phyloP scores from a whole-genome alignment of 495 filamentous ascomycete genomes.

The Hyaloscypha finlandica region DNA sequence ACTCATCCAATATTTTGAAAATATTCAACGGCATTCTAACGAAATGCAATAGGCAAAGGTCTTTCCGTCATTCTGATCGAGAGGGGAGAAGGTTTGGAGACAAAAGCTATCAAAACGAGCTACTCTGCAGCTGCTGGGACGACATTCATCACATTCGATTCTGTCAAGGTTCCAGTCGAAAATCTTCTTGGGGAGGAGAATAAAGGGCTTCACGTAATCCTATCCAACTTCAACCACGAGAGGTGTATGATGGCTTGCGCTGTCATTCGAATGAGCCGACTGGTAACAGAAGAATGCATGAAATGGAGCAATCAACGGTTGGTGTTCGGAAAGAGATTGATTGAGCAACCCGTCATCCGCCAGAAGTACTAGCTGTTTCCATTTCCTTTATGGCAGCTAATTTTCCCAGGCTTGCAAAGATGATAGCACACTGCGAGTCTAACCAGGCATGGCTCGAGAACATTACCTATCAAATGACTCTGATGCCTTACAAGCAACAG shows the following conservation, averaged over 20 bases:
- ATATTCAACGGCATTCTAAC: neutral
- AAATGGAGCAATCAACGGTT: conserved; percentile 89
- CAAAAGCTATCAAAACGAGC: conserved; percentile 79
- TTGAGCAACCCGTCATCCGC: conserved; percentile 84
- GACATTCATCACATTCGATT: conserved; percentile 77
- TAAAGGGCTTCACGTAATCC: conserved; percentile 88
- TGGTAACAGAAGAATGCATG: conserved; percentile 79
- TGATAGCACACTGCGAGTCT: conserved; percentile 80
- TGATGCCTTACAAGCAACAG: conserved; percentile 81
- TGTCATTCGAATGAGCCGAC: conserved; percentile 63
- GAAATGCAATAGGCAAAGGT: conserved; percentile 58
- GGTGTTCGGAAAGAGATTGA: conserved; percentile 80
- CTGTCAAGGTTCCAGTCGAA: conserved; percentile 76
- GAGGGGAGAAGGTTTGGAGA: conserved; percentile 69
- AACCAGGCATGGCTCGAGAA: conserved; percentile 86
- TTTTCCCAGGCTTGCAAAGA: conserved; percentile 62
- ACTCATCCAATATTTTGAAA: neutral
- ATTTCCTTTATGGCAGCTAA: conserved; percentile 4
- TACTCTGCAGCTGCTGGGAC: conserved; percentile 82
- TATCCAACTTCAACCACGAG: conserved; percentile 85
- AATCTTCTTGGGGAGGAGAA: conserved; percentile 82
- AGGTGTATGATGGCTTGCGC: conserved; percentile 70
- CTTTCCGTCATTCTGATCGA: conserved; percentile 77
- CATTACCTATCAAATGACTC: conserved; percentile 84
- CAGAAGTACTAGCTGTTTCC: conserved; percentile 55